These are phyloP conservation scores for Populus trichocarpa DNA, from an alignment of 441 rosid species.

Conservation along the genomic window DNA sequence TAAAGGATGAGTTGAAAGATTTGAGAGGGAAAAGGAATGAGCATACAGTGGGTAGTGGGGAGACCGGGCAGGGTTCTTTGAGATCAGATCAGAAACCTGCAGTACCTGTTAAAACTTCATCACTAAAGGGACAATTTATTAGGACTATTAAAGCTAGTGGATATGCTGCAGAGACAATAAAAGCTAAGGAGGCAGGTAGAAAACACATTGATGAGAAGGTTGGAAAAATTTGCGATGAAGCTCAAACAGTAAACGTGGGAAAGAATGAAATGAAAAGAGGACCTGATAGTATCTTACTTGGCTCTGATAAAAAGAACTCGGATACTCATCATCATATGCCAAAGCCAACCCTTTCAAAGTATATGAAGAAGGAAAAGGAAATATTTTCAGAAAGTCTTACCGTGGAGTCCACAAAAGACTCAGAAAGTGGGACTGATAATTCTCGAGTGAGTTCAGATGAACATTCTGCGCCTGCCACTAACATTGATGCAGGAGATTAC, in stretches of 20 bases:
- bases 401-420: constrained; percentile 29
- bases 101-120: constrained; percentile 30
- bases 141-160: constrained; percentile 51
- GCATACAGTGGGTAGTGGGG: constrained; percentile 25
- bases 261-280: constrained; percentile 24
- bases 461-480: constrained; percentile 24
- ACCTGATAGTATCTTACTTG: constrained; percentile 2
- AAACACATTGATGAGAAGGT: constrained; percentile 14
- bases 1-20: constrained; percentile 34
- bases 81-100: constrained; percentile 27
- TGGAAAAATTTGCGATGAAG: constrained; percentile 17
- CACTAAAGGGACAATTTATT: constrained; percentile 56
- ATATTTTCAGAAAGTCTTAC: constrained; percentile 25
- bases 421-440: constrained; percentile 24
- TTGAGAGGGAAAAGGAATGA: constrained; percentile 22
- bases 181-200: constrained; percentile 15
- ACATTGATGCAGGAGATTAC: constrained; percentile 42
- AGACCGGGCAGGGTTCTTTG: constrained; percentile 28
- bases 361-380: constrained; percentile 20
- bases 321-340: constrained; percentile 13
- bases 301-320: constrained; percentile 14
- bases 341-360: constrained; percentile 14
- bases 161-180: constrained; percentile 12
- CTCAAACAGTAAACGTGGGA: constrained; percentile 12
- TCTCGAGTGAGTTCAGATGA: constrained; percentile 27